Evolutionary conservation across 78 protist species (phyloP).

Genomic region (Dictyostelium citrinum): DNA sequence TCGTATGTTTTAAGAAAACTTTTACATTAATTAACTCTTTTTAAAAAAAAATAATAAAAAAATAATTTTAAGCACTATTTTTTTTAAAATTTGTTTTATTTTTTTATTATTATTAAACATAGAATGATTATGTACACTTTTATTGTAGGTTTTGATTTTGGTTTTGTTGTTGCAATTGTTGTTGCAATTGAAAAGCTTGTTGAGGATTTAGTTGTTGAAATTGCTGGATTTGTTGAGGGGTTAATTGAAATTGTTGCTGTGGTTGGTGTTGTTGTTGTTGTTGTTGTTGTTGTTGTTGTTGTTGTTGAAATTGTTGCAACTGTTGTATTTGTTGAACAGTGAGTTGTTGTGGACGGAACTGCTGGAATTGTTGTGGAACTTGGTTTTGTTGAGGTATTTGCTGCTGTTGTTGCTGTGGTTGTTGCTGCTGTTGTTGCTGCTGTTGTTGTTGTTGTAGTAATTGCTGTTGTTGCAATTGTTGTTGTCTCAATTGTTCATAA

Average conservation of each 20-base stretch:
- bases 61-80: too few relatives aligned
- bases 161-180: not conserved
- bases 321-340: not conserved
- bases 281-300: not conserved
- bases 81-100: too few relatives aligned
- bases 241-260: not conserved
- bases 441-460: not conserved
- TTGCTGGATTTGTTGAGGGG: not conserved
- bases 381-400: not conserved
- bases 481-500: not conserved
- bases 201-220: not conserved
- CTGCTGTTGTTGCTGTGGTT: not conserved
- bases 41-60: too few relatives aligned
- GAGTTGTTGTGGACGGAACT: not conserved
- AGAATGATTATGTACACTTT: not conserved
- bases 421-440: not conserved
- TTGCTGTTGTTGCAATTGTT: not conserved
- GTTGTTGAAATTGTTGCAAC: not conserved
- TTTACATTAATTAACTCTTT: not conserved
- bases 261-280: not conserved
- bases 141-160: not conserved
- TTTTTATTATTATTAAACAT: too few relatives aligned
- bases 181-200: not conserved
- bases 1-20: conserved; percentile 81
- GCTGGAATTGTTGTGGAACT: not conserved